A percentile compares a stretch with the other conserved stretches of the same genome.
These are phyloP conservation scores for Beverwykella pulmonaria DNA, from an alignment of 495 filamentous ascomycete genomes.

Conservation along the genomic window DNA sequence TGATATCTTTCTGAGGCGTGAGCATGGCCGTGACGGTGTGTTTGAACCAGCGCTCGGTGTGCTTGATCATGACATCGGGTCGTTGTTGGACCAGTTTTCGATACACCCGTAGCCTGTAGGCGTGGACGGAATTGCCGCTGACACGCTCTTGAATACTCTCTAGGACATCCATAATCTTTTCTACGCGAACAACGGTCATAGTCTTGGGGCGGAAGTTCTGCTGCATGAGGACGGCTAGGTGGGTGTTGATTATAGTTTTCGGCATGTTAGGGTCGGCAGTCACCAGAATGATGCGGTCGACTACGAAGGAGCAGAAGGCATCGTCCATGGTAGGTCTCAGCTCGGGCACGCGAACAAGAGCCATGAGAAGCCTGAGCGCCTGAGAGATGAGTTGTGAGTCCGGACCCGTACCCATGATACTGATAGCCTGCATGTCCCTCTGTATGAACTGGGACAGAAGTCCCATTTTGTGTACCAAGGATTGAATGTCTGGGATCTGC, in stretches of 20 bases:
- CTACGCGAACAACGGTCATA: constrained; percentile 69
- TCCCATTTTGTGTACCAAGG: constrained; percentile 72
- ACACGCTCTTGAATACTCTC: constrained; percentile 71
- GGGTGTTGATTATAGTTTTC: constrained; percentile 74
- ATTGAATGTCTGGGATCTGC: constrained; percentile 65
- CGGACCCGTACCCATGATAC: constrained; percentile 25
- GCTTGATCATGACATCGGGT: constrained; percentile 63
- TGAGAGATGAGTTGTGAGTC: constrained; percentile 71
- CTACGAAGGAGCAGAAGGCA: constrained; percentile 75
- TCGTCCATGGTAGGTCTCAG: constrained; percentile 67
- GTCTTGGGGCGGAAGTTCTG: constrained; percentile 75
- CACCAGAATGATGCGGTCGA: constrained; percentile 74
- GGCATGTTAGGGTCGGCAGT: constrained; percentile 65
- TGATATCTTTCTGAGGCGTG: constrained; percentile 73
- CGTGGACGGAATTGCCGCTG: constrained; percentile 74
- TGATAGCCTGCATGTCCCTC: constrained; percentile 68
- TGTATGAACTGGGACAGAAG: constrained; percentile 76
- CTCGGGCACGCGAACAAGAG: constrained; percentile 68
- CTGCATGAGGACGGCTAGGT: constrained; percentile 74
- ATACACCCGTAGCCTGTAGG: constrained; percentile 75
- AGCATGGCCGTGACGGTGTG: constrained; percentile 81
- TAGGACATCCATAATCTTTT: constrained; percentile 66
- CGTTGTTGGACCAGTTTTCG: constrained; percentile 70
- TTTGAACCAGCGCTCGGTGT: constrained; percentile 70
- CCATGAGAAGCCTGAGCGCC: constrained; percentile 71